phyloP scores from a whole-genome alignment of 176 grass and related monocot species.

The Avena sativa region DNA sequence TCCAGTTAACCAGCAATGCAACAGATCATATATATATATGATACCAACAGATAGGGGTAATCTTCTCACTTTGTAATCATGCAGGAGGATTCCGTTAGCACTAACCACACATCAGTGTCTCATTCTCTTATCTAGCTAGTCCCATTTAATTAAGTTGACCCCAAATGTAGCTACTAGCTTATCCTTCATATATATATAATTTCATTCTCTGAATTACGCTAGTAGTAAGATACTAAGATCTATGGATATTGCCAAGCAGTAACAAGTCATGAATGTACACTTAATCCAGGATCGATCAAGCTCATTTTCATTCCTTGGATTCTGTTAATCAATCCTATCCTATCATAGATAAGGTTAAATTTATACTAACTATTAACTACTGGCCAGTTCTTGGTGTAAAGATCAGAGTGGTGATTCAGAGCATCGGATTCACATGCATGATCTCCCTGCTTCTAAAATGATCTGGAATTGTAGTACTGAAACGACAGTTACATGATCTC shows the following conservation, averaged over 20 bases:
- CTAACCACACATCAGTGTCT: neutral
- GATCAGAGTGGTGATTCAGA: neutral
- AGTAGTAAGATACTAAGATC: neutral
- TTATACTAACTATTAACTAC: neutral
- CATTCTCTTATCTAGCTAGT: neutral
- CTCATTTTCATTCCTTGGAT: neutral
- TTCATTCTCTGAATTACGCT: neutral
- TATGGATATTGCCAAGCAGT: neutral
- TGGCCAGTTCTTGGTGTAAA: neutral
- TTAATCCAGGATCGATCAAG: neutral
- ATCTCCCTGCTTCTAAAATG: neutral
- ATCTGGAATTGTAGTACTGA: neutral
- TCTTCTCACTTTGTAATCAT: constrained; percentile 11
- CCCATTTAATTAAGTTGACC: neutral
- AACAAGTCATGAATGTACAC: neutral
- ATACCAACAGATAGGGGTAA: neutral
- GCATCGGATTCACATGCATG: constrained; percentile 15
- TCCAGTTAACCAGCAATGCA: neutral
- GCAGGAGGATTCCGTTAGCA: neutral
- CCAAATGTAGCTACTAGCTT: neutral
- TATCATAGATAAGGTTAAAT: neutral
- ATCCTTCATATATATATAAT: neutral
- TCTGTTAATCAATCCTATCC: neutral
- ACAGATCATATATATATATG: neutral
- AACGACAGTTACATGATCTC: neutral